A percentile compares a stretch with the other conserved stretches of the same genome.
phyloP scores from a whole-genome alignment of 129 eudicot genomes.

The Glebionis coronaria region DNA sequence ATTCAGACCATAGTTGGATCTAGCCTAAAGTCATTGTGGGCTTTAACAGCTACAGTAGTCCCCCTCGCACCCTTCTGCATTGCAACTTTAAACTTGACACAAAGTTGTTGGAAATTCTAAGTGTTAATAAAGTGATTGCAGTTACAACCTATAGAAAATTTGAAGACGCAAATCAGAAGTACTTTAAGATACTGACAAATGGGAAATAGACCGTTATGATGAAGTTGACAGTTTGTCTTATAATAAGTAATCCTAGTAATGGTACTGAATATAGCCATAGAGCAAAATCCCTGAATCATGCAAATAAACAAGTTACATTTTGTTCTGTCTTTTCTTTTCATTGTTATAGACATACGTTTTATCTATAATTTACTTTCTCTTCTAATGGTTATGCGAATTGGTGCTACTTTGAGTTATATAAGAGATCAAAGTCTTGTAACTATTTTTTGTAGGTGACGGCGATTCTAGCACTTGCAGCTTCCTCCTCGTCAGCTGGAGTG shows the following conservation, averaged over 20 bases:
- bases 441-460: slow-evolving; percentile 59
- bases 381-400: not conserved
- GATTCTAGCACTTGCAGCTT: slow-evolving; percentile 72
- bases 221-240: too few species aligned
- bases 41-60: not conserved
- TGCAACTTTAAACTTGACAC: slow-evolving; percentile 6
- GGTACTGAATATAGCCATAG: not conserved
- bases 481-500: slow-evolving; percentile 86
- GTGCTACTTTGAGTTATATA: not conserved
- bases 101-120: not conserved
- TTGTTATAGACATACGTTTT: not conserved
- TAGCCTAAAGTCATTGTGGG: not conserved
- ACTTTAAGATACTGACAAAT: not conserved
- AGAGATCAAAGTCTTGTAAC: slow-evolving; percentile 4
- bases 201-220: not conserved
- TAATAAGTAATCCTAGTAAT: not conserved
- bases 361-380: not conserved
- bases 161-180: slow-evolving; percentile 4
- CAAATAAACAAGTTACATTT: not conserved
- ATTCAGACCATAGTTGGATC: too few species aligned
- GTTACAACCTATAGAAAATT: not conserved
- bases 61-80: not conserved
- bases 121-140: not conserved
- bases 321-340: not conserved
- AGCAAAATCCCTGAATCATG: not conserved